Percentiles rank a stretch among this genome's conserved stretches.
Evolutionary conservation across 1,284 basidiomycete genomes (phyloP).

Genomic region (Athelia psychrophila): DNA sequence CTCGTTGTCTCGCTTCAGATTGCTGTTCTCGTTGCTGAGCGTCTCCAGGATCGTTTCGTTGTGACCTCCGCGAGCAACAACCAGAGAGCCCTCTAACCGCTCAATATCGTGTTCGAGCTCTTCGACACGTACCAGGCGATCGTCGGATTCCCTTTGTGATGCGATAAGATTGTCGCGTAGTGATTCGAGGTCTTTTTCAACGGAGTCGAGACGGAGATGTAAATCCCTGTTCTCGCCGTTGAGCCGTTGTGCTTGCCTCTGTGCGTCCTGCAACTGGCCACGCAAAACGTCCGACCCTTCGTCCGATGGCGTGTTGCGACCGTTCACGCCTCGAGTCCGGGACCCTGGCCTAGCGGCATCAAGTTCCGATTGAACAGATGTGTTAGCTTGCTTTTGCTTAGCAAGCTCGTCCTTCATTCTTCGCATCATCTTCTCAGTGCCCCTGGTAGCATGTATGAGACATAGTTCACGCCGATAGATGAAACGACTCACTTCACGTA

Average conservation of each 20-base stretch:
- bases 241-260: slow-evolving; percentile 69
- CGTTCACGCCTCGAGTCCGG: slow-evolving; percentile 64
- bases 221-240: slow-evolving; percentile 76
- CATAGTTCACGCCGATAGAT: slow-evolving; percentile 14
- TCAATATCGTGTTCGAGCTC: slow-evolving; percentile 82
- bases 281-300: slow-evolving; percentile 67
- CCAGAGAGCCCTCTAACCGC: slow-evolving; percentile 70
- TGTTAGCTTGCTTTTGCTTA: slow-evolving; percentile 84
- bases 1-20: slow-evolving; percentile 79
- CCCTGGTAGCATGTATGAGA: slow-evolving; percentile 51
- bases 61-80: slow-evolving; percentile 71
- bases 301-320: slow-evolving; percentile 75
- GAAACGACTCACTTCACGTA: slow-evolving; percentile 76
- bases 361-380: slow-evolving; percentile 77
- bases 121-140: slow-evolving; percentile 70
- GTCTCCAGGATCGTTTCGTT: slow-evolving; percentile 72
- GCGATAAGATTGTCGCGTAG: slow-evolving; percentile 72
- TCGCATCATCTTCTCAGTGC: slow-evolving; percentile 98
- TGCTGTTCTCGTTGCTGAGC: slow-evolving; percentile 73
- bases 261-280: slow-evolving; percentile 64
- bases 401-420: slow-evolving; percentile 94
- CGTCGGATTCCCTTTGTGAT: slow-evolving; percentile 75
- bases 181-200: slow-evolving; percentile 72
- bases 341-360: slow-evolving; percentile 60
- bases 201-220: slow-evolving; percentile 65